These are phyloP conservation scores for Coemansia asiatica DNA, from an alignment of 192 early-diverging fungal genomes.

Conservation along the genomic window DNA sequence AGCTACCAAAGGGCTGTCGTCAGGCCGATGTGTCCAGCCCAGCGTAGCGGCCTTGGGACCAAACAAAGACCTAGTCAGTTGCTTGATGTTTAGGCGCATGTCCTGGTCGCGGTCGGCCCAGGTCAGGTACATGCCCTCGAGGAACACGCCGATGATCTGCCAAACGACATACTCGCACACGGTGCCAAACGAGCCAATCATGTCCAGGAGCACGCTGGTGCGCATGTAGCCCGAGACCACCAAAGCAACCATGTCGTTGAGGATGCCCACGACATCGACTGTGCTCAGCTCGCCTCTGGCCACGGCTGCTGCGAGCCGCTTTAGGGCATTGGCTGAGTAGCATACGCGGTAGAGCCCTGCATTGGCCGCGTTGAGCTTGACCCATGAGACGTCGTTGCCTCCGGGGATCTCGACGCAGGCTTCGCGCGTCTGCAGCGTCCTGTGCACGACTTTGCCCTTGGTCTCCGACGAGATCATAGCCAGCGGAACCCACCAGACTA, in stretches of 20 bases:
- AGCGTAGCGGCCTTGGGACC: slow-evolving; percentile 59
- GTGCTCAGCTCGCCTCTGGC: slow-evolving; percentile 58
- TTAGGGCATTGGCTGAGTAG: slow-evolving; percentile 60
- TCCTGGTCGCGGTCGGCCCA: slow-evolving; percentile 53
- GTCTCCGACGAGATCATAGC: slow-evolving; percentile 20
- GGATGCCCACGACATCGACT: slow-evolving; percentile 78
- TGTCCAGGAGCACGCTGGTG: slow-evolving; percentile 70
- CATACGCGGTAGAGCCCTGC: slow-evolving; percentile 87
- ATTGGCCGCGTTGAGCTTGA: slow-evolving; percentile 82
- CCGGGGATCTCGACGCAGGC: slow-evolving; percentile 26
- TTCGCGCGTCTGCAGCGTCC: slow-evolving; percentile 46
- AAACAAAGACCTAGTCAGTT: slow-evolving; percentile 57
- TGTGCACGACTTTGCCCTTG: not conserved
- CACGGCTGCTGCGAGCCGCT: slow-evolving; percentile 57
- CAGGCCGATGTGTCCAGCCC: slow-evolving; percentile 60
- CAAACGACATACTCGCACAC: slow-evolving; percentile 67
- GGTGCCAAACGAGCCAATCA: slow-evolving; percentile 63
- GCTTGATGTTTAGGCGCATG: slow-evolving; percentile 50
- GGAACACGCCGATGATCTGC: slow-evolving; percentile 45
- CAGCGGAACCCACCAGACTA: slow-evolving; percentile 70
- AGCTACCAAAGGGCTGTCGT: slow-evolving; percentile 60
- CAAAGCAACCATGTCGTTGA: slow-evolving; percentile 81
- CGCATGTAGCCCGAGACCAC: slow-evolving; percentile 74
- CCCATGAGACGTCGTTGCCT: slow-evolving; percentile 55
- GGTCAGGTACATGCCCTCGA: slow-evolving; percentile 54